Percentiles rank a stretch among this genome's conserved stretches.
phyloP scores from a whole-genome alignment of 2,329 filamentous ascomycete species.

The Penicillium occitanis region DNA sequence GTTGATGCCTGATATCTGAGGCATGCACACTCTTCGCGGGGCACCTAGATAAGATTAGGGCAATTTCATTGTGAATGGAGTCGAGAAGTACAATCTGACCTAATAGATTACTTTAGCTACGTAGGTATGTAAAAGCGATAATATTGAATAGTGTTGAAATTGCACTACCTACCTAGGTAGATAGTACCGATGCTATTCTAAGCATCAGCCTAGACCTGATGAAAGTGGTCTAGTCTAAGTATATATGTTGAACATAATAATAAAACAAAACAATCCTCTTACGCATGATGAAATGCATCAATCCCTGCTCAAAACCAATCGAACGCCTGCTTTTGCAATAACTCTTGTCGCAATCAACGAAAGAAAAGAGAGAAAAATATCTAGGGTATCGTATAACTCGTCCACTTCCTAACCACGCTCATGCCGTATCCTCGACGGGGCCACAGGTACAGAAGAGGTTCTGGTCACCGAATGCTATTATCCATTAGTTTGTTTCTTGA shows the following conservation, averaged over 20 bases:
- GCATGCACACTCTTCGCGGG: background rate
- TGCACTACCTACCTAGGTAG: background rate
- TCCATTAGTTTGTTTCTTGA: constrained; percentile 15
- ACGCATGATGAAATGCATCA: constrained; percentile 5
- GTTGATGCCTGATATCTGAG: background rate
- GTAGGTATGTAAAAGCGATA: background rate
- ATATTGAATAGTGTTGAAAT: constrained; percentile 6
- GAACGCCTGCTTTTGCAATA: constrained; percentile 17
- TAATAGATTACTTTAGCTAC: background rate
- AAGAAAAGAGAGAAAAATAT: background rate
- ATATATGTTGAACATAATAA: constrained; percentile 7
- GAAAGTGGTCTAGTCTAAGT: background rate
- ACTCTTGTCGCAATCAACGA: background rate
- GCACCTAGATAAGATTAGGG: background rate
- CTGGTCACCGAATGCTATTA: constrained; percentile 76
- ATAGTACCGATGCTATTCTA: background rate
- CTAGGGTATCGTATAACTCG: constrained; percentile 33
- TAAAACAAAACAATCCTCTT: background rate
- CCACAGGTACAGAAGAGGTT: constrained; percentile 96
- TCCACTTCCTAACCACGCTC: constrained; percentile 11
- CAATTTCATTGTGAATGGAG: background rate
- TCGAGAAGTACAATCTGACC: background rate
- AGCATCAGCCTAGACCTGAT: background rate
- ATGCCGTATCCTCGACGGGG: constrained; percentile 65
- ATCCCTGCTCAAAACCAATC: background rate